Evolutionary conservation across 2,329 filamentous ascomycete genomes (phyloP).

Genomic region (Colletotrichum echinochloae): DNA sequence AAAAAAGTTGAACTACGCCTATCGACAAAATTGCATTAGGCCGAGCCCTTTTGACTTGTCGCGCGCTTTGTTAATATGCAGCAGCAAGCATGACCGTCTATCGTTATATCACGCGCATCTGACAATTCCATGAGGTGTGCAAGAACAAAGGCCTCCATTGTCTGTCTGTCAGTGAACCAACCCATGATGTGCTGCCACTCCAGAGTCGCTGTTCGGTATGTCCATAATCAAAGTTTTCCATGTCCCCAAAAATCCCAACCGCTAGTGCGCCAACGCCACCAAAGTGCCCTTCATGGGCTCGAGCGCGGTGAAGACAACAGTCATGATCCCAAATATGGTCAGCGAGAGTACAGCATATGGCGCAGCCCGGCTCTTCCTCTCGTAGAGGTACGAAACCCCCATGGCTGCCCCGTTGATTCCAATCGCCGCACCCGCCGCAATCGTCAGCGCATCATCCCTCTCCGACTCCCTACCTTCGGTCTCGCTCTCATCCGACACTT

Average conservation of each 20-base stretch:
- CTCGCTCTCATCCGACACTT: neutral
- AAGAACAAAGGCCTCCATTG: slow-evolving; percentile 8
- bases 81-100: slow-evolving; percentile 30
- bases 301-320: slow-evolving; percentile 65
- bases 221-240: neutral
- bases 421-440: slow-evolving; percentile 64
- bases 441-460: slow-evolving; percentile 51
- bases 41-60: neutral
- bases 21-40: neutral
- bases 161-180: neutral
- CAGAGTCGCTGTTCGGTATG: neutral
- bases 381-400: slow-evolving; percentile 69
- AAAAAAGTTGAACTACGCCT: slow-evolving; percentile 27
- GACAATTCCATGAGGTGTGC: slow-evolving; percentile 10
- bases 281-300: slow-evolving; percentile 56
- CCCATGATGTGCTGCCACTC: neutral
- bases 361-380: slow-evolving; percentile 63
- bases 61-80: slow-evolving; percentile 10
- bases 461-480: neutral
- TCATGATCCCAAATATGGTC: slow-evolving; percentile 68
- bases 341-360: slow-evolving; percentile 69
- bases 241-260: neutral
- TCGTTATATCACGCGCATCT: slow-evolving; percentile 32
- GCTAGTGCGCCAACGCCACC: slow-evolving; percentile 44
- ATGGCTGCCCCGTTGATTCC: slow-evolving; percentile 71